Conservation (phyloP, 371 early-diverging fungal species). For the Capillidium heterosporum region DNA sequence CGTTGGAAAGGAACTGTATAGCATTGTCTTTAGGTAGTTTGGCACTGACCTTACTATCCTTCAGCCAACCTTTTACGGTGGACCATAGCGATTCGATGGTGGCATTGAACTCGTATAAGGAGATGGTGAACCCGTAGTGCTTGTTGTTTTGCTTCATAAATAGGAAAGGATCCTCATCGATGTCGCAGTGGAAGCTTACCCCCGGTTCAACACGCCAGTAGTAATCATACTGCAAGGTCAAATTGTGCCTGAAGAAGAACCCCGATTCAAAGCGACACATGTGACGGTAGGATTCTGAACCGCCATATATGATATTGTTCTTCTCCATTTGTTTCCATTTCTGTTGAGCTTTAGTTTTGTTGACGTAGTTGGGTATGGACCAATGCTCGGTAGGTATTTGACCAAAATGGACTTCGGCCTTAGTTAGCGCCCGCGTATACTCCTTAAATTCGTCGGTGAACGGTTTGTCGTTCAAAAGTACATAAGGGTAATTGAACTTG, state of each 20-base stretch:
- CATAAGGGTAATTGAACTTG: slow-evolving; percentile 70
- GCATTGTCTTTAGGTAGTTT: slow-evolving; percentile 17
- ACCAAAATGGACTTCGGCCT: slow-evolving; percentile 46
- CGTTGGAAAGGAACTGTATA: slow-evolving; percentile 14
- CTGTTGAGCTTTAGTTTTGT: slow-evolving; percentile 36
- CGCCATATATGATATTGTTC: slow-evolving; percentile 59
- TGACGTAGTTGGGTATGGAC: slow-evolving; percentile 67
- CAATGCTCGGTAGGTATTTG: slow-evolving; percentile 54
- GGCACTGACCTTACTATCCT: slow-evolving; percentile 15
- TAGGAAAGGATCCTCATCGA: slow-evolving; percentile 80
- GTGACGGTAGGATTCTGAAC: slow-evolving; percentile 68
- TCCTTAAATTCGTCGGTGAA: slow-evolving; percentile 62
- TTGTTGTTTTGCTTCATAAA: slow-evolving; percentile 67
- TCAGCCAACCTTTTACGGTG: slow-evolving; percentile 30
- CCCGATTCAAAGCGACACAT: slow-evolving; percentile 93
- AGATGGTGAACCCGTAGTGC: slow-evolving; percentile 70
- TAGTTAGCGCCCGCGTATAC: slow-evolving; percentile 21
- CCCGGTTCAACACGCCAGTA: slow-evolving; percentile 96
- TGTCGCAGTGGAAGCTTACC: slow-evolving; percentile 66
- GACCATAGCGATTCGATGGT: slow-evolving; percentile 76
- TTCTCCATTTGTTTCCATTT: slow-evolving; percentile 29
- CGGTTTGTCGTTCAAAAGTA: slow-evolving; percentile 61
- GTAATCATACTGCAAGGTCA: slow-evolving; percentile 62
- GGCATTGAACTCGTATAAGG: slow-evolving; percentile 46
- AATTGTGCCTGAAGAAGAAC: slow-evolving; percentile 68